phyloP scores from a whole-genome alignment of 2,329 filamentous ascomycete species.

The Teratosphaeria destructans region DNA sequence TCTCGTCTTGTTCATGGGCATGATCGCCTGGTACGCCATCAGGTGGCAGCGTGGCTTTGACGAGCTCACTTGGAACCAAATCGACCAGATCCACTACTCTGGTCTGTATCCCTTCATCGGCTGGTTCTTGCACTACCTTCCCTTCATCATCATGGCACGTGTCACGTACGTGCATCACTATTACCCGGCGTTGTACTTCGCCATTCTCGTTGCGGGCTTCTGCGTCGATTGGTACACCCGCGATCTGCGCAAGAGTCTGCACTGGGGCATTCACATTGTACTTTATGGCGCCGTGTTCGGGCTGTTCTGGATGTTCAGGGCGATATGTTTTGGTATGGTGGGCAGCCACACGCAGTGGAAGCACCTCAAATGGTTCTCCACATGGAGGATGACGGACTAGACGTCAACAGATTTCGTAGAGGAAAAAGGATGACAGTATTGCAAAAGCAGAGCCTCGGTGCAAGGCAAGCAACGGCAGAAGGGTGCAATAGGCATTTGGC shows the following conservation, averaged over 20 bases:
- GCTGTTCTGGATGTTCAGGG: conserved; percentile 82
- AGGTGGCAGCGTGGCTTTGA: conserved; percentile 93
- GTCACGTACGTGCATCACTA: conserved; percentile 99
- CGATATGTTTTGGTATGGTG: conserved; percentile 92
- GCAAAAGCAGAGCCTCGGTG: not conserved
- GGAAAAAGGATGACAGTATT: not conserved
- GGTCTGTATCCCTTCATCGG: conserved; percentile 84
- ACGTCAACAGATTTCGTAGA: not conserved
- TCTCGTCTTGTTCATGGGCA: conserved; percentile 59
- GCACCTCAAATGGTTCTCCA: conserved; percentile 88
- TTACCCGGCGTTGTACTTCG: conserved; percentile 96
- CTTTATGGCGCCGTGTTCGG: conserved; percentile 67
- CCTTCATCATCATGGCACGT: conserved; percentile 94
- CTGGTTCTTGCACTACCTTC: conserved; percentile 93
- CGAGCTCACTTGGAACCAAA: conserved; percentile 67
- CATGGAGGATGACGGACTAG: conserved; percentile 68
- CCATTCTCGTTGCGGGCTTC: conserved; percentile 83
- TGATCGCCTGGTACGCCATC: conserved; percentile 75
- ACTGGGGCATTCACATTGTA: conserved; percentile 59
- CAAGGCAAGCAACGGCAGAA: not conserved
- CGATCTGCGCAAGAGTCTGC: conserved; percentile 52
- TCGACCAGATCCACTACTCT: conserved; percentile 91
- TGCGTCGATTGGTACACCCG: conserved; percentile 72
- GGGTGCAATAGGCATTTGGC: not conserved
- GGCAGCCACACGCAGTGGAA: conserved; percentile 73